Conservation (phyloP, 2,329 filamentous ascomycete genomes). For the Paradendryphiella salina region DNA sequence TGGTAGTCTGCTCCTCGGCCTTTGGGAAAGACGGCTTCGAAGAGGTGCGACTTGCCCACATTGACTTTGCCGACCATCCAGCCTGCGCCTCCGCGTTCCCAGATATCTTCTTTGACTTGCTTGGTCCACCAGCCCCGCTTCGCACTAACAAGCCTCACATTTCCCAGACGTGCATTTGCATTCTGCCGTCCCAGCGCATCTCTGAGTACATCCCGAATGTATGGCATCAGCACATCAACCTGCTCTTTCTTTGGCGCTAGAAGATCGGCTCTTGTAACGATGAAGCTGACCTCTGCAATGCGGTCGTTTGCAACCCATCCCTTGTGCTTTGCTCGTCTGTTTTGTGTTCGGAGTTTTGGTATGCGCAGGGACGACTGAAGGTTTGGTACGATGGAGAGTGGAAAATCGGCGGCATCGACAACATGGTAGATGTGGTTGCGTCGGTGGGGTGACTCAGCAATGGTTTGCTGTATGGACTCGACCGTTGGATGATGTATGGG, state of each 20-base stretch:
- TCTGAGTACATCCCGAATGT: conserved; percentile 74
- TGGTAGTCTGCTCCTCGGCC: conserved; percentile 47
- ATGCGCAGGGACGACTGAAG: conserved; percentile 71
- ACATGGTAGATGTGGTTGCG: conserved; percentile 96
- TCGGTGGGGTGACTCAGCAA: conserved; percentile 84
- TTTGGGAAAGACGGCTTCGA: conserved; percentile 86
- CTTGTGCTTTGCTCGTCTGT: conserved; percentile 71
- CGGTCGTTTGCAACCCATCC: conserved; percentile 67
- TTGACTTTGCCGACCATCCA: conserved; percentile 99
- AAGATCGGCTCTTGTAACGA: conserved; percentile 87
- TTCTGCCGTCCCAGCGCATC: conserved; percentile 71
- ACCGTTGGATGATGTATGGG: conserved; percentile 81
- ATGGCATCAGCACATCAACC: conserved; percentile 85
- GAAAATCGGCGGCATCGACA: conserved; percentile 93
- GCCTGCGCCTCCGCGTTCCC: conserved; percentile 76
- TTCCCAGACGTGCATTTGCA: conserved; percentile 77
- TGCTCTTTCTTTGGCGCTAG: conserved; percentile 81
- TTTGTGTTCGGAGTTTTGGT: conserved; percentile 74
- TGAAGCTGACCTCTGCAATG: conserved; percentile 80
- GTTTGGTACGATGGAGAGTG: conserved; percentile 83
- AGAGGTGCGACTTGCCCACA: conserved; percentile 92
- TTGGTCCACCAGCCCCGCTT: conserved; percentile 90
- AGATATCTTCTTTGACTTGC: conserved; percentile 82
- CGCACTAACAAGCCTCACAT: conserved; percentile 83
- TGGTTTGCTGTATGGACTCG: conserved; percentile 77